These are phyloP conservation scores for Pouteria campechiana DNA, from an alignment of 179 eudicot species.

Conservation along the genomic window DNA sequence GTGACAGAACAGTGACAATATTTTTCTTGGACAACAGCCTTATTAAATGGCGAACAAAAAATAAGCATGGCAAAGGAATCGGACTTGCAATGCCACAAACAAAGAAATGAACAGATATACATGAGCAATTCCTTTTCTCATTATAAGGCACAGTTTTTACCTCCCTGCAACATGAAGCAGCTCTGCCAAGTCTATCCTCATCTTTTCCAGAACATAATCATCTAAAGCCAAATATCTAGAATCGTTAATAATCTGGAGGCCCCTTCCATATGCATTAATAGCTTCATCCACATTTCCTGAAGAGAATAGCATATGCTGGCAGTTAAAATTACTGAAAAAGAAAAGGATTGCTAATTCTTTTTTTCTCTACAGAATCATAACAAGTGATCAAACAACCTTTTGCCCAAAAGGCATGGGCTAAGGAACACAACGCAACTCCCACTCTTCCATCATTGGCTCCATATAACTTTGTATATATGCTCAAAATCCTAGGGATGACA, in stretches of 20 bases:
- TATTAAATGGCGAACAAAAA: too few species aligned
- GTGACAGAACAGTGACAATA: too few species aligned
- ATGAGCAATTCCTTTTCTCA: background rate
- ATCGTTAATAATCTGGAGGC: slow-evolving; percentile 42
- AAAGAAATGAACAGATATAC: background rate
- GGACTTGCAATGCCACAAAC: background rate
- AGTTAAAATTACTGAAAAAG: background rate
- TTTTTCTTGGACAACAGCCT: too few species aligned
- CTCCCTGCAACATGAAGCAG: slow-evolving; percentile 77
- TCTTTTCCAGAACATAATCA: slow-evolving; percentile 52
- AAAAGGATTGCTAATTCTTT: background rate
- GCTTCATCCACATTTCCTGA: slow-evolving; percentile 72
- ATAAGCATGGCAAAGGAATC: background rate
- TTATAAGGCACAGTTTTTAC: slow-evolving; percentile 18
- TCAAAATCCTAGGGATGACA: slow-evolving; percentile 35
- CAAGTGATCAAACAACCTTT: slow-evolving; percentile 67
- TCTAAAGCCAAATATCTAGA: slow-evolving; percentile 44
- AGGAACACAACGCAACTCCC: slow-evolving; percentile 71
- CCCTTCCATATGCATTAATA: slow-evolving; percentile 51
- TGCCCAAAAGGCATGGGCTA: slow-evolving; percentile 82
- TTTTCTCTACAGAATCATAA: background rate
- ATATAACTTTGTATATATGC: slow-evolving; percentile 36
- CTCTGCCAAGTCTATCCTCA: slow-evolving; percentile 78
- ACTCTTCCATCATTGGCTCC: slow-evolving; percentile 71
- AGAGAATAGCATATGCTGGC: slow-evolving; percentile 1